Conservation (phyloP, 2,329 filamentous ascomycete species). For the Dryadomyces sulphureus region DNA sequence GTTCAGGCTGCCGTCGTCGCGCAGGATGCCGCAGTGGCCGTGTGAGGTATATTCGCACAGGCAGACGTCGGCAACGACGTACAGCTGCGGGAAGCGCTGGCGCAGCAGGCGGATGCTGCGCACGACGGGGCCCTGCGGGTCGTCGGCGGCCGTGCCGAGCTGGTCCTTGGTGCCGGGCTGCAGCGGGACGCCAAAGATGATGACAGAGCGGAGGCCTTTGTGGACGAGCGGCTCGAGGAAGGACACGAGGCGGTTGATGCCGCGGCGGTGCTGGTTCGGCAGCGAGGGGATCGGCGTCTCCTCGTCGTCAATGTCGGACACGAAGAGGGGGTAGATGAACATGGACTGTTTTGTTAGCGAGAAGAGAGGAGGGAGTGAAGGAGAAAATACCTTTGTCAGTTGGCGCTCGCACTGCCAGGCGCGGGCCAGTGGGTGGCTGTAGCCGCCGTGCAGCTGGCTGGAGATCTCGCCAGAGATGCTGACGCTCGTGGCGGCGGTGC, state of each 20-base stretch:
- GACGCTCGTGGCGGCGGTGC: constrained; percentile 52
- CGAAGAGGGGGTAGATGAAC: constrained; percentile 95
- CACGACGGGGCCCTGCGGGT: constrained; percentile 85
- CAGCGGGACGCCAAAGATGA: constrained; percentile 88
- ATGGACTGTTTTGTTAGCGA: constrained; percentile 51
- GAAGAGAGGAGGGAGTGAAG: neutral
- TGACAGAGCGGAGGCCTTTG: constrained; percentile 84
- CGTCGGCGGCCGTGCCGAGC: constrained; percentile 81
- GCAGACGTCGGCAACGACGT: constrained; percentile 85
- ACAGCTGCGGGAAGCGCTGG: constrained; percentile 74
- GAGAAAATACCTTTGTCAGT: constrained; percentile 61
- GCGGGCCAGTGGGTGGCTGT: constrained; percentile 64
- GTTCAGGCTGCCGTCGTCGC: constrained; percentile 85
- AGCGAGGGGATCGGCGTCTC: constrained; percentile 81
- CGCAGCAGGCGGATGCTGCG: constrained; percentile 71
- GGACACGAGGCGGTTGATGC: constrained; percentile 70
- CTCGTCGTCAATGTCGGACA: constrained; percentile 88
- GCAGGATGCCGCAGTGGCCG: constrained; percentile 90
- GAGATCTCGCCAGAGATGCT: constrained; percentile 63
- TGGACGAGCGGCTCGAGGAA: constrained; percentile 76
- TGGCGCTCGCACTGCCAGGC: constrained; percentile 76
- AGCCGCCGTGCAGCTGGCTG: constrained; percentile 71
- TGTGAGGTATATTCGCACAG: constrained; percentile 98
- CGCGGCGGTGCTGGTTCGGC: constrained; percentile 77
- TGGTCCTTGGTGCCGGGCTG: constrained; percentile 72